Evolutionary conservation across 2,329 filamentous ascomycete genomes (phyloP), one percentile per base, ranked within the genome.

Genomic region (Blumeria hordei): DNA sequence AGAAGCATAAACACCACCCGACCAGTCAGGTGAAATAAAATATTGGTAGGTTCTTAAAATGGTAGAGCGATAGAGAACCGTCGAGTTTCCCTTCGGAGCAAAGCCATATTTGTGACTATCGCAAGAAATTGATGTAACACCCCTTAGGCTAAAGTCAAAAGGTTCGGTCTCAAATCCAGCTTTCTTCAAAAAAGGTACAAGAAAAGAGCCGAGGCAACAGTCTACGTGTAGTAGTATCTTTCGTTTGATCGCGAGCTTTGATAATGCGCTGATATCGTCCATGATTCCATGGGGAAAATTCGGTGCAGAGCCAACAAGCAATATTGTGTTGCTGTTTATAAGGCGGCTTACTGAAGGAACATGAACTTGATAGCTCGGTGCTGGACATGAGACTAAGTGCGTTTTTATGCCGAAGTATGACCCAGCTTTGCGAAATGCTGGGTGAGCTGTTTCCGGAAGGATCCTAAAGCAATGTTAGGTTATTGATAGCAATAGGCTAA

Each of bases 101-200:
- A 98, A 98, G 39, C 92, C 92, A 67, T 98, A 98, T 69, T 98
- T 98, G 76, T 98, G 92, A 2, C 92, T 98, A 67, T 98, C 92
- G 67, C 88, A 93, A 61, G 81, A 88, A 68, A 98, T 96, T 67
- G 83, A 90, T 3, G 90, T 95, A 39, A 98, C 92, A 62, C 92
- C 92, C 61, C 85, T 87, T 57, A 93, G 80, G 55, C 85, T 80
- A 77, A 98, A 98, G 68, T 98, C 92, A 65, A 96, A 96, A 5
- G 80, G 80, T 61, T 83, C 80, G 21, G 84, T 77, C 59, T 93
- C 86, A 68, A 94, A 96, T 47, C 92, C 92, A n/a, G 92, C 88
- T 65, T 85, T 85, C 59, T 88, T 81, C 45, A 98, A 82, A 71
- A 90, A 87, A 1, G 92, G 88, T 47, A 98, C 79, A 50, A 98